Percentiles rank a stretch among this genome's conserved stretches.
Conservation (phyloP, 805 yeast species). For the Candida endomychidarum region DNA sequence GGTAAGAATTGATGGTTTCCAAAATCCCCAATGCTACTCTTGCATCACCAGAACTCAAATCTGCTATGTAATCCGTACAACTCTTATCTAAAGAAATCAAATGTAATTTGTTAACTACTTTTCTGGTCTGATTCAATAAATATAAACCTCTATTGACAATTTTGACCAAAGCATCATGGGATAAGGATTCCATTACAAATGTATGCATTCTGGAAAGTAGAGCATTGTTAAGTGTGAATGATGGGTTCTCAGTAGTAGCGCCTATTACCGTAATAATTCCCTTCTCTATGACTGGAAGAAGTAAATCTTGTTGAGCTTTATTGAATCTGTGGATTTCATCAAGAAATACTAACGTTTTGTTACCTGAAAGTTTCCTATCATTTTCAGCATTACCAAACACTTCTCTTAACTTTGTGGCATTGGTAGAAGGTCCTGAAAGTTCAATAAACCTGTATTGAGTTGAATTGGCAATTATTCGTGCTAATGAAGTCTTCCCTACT, state of each 20-base stretch:
- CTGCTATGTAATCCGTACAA: slow-evolving; percentile 66
- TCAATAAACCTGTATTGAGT: slow-evolving; percentile 36
- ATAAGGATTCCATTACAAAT: slow-evolving; percentile 42
- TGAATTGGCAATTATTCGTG: slow-evolving; percentile 36
- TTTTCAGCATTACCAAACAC: slow-evolving; percentile 37
- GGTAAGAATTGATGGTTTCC: slow-evolving; percentile 67
- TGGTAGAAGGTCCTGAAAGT: slow-evolving; percentile 40
- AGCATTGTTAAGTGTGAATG: slow-evolving; percentile 43
- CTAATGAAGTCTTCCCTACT: slow-evolving; percentile 44
- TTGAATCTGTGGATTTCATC: slow-evolving; percentile 48
- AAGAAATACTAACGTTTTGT: slow-evolving; percentile 41
- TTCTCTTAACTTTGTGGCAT: slow-evolving; percentile 35
- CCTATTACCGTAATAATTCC: slow-evolving; percentile 42
- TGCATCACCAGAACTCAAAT: slow-evolving; percentile 84
- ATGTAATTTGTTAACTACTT: slow-evolving; percentile 48
- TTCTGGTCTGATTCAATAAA: slow-evolving; percentile 59
- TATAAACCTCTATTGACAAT: slow-evolving; percentile 37
- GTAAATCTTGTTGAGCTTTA: slow-evolving; percentile 42
- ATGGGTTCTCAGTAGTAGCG: slow-evolving; percentile 65
- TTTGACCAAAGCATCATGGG: slow-evolving; percentile 30
- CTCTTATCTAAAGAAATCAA: slow-evolving; percentile 54
- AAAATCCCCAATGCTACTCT: slow-evolving; percentile 77
- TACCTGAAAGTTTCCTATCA: slow-evolving; percentile 33
- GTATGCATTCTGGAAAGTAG: slow-evolving; percentile 45
- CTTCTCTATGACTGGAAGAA: slow-evolving; percentile 42